These are phyloP conservation scores for Cryoendolithus antarcticus DNA, from an alignment of 2,329 filamentous ascomycete genomes.

Conservation along the genomic window DNA sequence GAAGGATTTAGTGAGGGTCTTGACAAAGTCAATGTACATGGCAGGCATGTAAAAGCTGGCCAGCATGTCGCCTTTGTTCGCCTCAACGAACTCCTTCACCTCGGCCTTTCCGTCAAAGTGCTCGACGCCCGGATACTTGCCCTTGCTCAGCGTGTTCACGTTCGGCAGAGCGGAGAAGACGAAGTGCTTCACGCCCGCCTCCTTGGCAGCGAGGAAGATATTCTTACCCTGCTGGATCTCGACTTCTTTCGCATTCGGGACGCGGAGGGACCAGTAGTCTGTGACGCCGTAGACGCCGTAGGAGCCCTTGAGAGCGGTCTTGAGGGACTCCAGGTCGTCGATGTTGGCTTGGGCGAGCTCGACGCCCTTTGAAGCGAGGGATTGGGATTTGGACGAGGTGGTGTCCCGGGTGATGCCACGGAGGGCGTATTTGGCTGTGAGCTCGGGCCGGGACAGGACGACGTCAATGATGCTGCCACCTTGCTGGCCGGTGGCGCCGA, in stretches of 20 bases:
- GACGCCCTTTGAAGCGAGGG: constrained; percentile 34
- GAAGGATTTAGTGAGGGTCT: constrained; percentile 9
- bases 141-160: constrained; percentile 19
- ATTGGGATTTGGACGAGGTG: constrained; percentile 31
- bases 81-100: constrained; percentile 23
- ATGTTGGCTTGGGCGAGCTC: constrained; percentile 43
- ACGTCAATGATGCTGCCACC: constrained; percentile 42
- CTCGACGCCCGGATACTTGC: constrained; percentile 19
- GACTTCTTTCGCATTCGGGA: constrained; percentile 14
- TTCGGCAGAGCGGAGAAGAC: constrained; percentile 26
- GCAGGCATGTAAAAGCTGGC: constrained; percentile 16
- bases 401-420: constrained; percentile 44
- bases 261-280: constrained; percentile 34
- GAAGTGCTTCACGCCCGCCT: constrained; percentile 24
- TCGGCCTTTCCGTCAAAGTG: constrained; percentile 29
- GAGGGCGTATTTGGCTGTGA: constrained; percentile 38
- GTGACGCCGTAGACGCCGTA: constrained; percentile 42
- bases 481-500: constrained; percentile 50
- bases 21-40: constrained; percentile 12
- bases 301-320: constrained; percentile 33
- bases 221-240: constrained; percentile 23
- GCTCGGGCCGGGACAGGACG: constrained; percentile 31
- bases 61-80: constrained; percentile 15
- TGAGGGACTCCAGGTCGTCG: constrained; percentile 33
- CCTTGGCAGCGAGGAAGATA: constrained; percentile 21